These are phyloP conservation scores for Wickerhamiella hasegawae DNA, from an alignment of 805 yeast genomes.

Conservation along the genomic window DNA sequence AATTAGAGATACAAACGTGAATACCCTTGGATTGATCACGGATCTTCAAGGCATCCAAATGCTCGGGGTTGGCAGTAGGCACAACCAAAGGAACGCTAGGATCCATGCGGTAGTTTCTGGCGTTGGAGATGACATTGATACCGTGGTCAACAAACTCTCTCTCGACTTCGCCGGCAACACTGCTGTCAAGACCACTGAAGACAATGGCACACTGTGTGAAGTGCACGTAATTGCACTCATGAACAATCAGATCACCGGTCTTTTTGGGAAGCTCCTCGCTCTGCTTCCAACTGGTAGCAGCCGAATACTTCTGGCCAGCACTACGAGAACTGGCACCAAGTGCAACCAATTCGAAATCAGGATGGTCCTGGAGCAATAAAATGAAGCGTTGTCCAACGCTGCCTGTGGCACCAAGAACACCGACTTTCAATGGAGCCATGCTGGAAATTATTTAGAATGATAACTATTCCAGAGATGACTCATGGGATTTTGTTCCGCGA, in stretches of 20 bases:
- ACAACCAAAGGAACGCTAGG: slow-evolving; percentile 82
- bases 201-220: slow-evolving; percentile 88
- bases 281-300: slow-evolving; percentile 92
- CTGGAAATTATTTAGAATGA: too few species aligned
- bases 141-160: slow-evolving; percentile 70
- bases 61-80: slow-evolving; percentile 89
- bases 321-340: slow-evolving; percentile 90
- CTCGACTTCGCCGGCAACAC: slow-evolving; percentile 86
- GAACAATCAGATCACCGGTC: slow-evolving; percentile 48
- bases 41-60: slow-evolving; percentile 46
- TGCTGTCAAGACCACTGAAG: slow-evolving; percentile 88
- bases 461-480: too few species aligned
- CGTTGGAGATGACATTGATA: slow-evolving; percentile 76
- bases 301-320: slow-evolving; percentile 74
- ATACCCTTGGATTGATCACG: slow-evolving; percentile 47
- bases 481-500: too few species aligned
- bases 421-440: slow-evolving; percentile 22
- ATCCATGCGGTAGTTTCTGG: slow-evolving; percentile 86
- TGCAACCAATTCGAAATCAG: slow-evolving; percentile 69
- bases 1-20: slow-evolving; percentile 89
- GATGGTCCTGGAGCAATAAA: slow-evolving; percentile 67
- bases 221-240: slow-evolving; percentile 58
- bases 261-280: slow-evolving; percentile 60
- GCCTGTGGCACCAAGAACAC: slow-evolving; percentile 97
- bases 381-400: slow-evolving; percentile 96